These are phyloP conservation scores for Backusella liffmaniae DNA, from an alignment of 192 early-diverging fungal genomes.

Conservation along the genomic window DNA sequence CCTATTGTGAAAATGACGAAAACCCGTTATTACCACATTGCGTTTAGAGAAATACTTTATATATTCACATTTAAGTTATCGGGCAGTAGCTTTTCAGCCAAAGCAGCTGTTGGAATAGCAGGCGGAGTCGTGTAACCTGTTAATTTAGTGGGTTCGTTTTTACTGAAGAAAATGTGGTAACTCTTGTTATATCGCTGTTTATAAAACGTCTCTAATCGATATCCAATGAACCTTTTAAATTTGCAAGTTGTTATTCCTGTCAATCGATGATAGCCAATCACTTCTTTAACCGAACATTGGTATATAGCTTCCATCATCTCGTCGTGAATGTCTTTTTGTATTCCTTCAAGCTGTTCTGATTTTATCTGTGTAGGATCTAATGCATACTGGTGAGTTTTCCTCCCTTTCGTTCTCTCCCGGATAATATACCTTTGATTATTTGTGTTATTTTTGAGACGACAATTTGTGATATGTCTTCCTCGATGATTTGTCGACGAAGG, in stretches of 20 bases:
- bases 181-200: not conserved
- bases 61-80: not conserved
- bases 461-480: constrained; percentile 4
- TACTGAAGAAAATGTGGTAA: not conserved
- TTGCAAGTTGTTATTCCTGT: not conserved
- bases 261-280: not conserved
- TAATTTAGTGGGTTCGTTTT: not conserved
- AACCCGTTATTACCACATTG: not conserved
- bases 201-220: constrained; percentile 1
- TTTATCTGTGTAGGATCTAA: not conserved
- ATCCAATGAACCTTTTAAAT: not conserved
- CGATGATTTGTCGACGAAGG: not conserved
- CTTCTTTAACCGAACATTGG: not conserved
- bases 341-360: not conserved
- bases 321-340: not conserved
- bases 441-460: not conserved
- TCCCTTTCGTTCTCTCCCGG: not conserved
- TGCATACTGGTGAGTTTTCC: not conserved
- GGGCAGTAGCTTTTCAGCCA: not conserved
- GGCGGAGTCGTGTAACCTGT: not conserved
- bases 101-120: not conserved
- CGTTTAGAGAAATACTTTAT: not conserved
- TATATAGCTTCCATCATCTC: constrained; percentile 4
- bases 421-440: not conserved
- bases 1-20: not conserved